phyloP scores from a whole-genome alignment of 768 basidiomycete species.

The Neoboletus brunneissimus region DNA sequence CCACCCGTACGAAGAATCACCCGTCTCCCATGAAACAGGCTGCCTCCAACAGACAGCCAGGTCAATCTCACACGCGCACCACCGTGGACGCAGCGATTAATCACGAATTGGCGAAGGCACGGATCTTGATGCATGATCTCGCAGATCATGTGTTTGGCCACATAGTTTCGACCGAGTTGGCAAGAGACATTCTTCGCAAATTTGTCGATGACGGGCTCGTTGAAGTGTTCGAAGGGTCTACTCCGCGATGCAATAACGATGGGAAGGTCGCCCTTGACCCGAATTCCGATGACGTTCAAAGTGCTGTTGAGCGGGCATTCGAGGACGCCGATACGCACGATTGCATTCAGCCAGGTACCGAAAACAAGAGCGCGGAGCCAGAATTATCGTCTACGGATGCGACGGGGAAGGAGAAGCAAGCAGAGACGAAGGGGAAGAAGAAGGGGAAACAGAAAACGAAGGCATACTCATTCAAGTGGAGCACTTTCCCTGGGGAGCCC shows the following conservation, averaged over 20 bases:
- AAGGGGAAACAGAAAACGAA: background rate
- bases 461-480: conserved; percentile 4
- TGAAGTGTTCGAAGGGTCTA: background rate
- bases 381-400: background rate
- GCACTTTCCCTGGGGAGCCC: conserved; percentile 1
- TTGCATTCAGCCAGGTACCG: background rate
- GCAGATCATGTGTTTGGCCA: conserved; percentile 8
- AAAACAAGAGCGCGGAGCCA: background rate
- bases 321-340: background rate
- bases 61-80: background rate
- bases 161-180: background rate
- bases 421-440: background rate
- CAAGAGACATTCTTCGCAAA: background rate
- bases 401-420: background rate
- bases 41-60: background rate
- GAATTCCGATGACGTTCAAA: background rate
- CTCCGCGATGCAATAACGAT: background rate
- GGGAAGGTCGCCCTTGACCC: background rate
- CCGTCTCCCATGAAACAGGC: background rate
- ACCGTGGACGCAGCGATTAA: background rate
- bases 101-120: conserved; percentile 3
- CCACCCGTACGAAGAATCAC: background rate
- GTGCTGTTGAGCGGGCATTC: background rate
- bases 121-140: background rate
- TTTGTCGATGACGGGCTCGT: background rate